Evolutionary conservation across 1,284 basidiomycete species (phyloP).

Genomic region (Apiotrichum sp.): DNA sequence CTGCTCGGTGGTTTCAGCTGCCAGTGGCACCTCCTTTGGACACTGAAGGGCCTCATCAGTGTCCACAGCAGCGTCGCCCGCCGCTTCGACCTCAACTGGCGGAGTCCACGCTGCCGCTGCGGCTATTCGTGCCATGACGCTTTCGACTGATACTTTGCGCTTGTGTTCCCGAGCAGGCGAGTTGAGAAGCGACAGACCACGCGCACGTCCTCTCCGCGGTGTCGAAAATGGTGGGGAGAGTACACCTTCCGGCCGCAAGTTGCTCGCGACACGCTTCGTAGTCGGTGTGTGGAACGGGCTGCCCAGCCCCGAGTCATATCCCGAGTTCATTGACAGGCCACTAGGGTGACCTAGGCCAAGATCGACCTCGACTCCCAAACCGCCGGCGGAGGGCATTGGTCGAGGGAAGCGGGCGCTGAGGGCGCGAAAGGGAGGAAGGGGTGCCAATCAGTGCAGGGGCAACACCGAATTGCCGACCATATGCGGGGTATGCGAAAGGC

Average conservation of each 20-base stretch:
- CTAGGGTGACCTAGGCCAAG: not conserved
- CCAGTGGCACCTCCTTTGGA: too few species aligned
- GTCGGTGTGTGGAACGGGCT: constrained; percentile 11
- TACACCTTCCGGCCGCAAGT: not conserved
- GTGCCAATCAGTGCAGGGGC: too few species aligned
- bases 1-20: not conserved
- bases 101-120: too few species aligned
- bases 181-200: not conserved
- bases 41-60: too few species aligned
- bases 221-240: not conserved
- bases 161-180: not conserved
- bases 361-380: not conserved
- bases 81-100: too few species aligned
- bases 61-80: not conserved
- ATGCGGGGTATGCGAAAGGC: too few species aligned
- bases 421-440: too few species aligned
- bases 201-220: not conserved
- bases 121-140: not conserved
- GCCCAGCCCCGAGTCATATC: not conserved
- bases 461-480: too few species aligned
- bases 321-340: not conserved
- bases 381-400: too few species aligned
- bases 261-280: not conserved
- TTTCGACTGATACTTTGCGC: not conserved
- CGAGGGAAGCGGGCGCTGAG: too few species aligned